Conservation (phyloP, 495 filamentous ascomycete genomes). For the Trichocladium antarcticum region DNA sequence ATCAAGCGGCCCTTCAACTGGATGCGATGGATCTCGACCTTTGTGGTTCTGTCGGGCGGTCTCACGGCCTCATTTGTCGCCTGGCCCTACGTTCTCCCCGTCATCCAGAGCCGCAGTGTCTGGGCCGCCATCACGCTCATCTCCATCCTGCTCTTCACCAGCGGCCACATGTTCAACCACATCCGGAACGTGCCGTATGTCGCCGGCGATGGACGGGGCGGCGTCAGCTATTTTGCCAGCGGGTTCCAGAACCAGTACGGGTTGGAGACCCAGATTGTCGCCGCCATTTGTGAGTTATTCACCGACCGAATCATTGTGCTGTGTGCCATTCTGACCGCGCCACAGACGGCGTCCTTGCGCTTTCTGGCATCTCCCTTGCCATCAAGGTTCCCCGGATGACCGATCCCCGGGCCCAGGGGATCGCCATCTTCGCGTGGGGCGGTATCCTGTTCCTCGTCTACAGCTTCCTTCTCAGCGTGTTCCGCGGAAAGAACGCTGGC, state of each 20-base stretch:
- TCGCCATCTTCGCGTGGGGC: conserved; percentile 75
- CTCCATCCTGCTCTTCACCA: conserved; percentile 84
- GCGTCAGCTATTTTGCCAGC: conserved; percentile 80
- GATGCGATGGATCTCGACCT: conserved; percentile 54
- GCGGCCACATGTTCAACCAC: conserved; percentile 98
- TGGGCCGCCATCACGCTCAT: conserved; percentile 91
- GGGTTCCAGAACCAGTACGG: conserved; percentile 95
- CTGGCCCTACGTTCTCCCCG: conserved; percentile 73
- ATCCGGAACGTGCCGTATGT: conserved; percentile 97
- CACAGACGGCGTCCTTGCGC: conserved; percentile 85
- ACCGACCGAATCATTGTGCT: background rate
- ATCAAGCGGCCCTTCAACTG: conserved; percentile 84
- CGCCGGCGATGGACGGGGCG: conserved; percentile 70
- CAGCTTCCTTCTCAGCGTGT: conserved; percentile 87
- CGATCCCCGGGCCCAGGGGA: conserved; percentile 64
- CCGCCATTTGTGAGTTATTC: conserved; percentile 74
- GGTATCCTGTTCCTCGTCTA: conserved; percentile 70
- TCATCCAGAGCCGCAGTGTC: conserved; percentile 80
- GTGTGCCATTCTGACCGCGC: conserved; percentile 2
- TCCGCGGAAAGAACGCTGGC: conserved; percentile 86
- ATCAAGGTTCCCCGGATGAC: conserved; percentile 82
- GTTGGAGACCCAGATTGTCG: conserved; percentile 91
- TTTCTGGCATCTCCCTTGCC: conserved; percentile 78
- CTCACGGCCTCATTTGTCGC: conserved; percentile 59
- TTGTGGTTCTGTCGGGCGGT: conserved; percentile 54